A percentile compares a stretch with the other conserved stretches of the same genome.
Evolutionary conservation across 768 basidiomycete genomes (phyloP).

Genomic region (Tulasnella sp.): DNA sequence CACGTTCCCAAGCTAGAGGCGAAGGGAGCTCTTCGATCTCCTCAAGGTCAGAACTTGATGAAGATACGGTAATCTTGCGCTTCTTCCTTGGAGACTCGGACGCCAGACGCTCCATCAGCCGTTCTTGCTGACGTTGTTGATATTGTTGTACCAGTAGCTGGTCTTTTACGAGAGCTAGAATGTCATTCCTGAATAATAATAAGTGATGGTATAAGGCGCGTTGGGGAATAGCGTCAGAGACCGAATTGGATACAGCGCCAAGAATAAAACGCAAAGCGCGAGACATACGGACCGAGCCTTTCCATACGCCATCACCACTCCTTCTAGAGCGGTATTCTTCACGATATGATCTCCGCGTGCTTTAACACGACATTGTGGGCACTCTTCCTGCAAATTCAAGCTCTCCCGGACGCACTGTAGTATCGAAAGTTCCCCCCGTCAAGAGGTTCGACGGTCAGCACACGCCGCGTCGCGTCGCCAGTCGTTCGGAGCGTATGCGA

Average conservation of each 20-base stretch:
- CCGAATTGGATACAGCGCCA: background rate
- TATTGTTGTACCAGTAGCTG: background rate
- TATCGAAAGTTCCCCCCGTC: background rate
- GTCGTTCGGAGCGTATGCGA: background rate
- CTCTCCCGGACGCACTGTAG: constrained; percentile 70
- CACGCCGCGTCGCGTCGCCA: too few species aligned
- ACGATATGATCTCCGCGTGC: constrained; percentile 66
- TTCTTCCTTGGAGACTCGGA: constrained; percentile 10
- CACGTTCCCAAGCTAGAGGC: background rate
- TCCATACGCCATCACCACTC: constrained; percentile 71
- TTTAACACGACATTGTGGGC: constrained; percentile 68
- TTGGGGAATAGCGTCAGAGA: background rate
- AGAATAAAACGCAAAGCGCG: background rate
- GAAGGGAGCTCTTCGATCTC: background rate
- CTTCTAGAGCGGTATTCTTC: constrained; percentile 71
- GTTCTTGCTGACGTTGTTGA: constrained; percentile 7
- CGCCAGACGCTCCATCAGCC: background rate
- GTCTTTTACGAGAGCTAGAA: constrained; percentile 4
- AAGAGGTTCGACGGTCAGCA: background rate
- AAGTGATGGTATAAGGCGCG: background rate
- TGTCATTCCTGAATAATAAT: background rate
- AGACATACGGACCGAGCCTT: constrained; percentile 58
- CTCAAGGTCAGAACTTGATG: background rate
- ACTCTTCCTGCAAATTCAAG: constrained; percentile 63
- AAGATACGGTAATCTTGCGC: background rate